These are phyloP conservation scores for Brassica hybrid DNA, from an alignment of 441 rosid genomes.

Conservation along the genomic window DNA sequence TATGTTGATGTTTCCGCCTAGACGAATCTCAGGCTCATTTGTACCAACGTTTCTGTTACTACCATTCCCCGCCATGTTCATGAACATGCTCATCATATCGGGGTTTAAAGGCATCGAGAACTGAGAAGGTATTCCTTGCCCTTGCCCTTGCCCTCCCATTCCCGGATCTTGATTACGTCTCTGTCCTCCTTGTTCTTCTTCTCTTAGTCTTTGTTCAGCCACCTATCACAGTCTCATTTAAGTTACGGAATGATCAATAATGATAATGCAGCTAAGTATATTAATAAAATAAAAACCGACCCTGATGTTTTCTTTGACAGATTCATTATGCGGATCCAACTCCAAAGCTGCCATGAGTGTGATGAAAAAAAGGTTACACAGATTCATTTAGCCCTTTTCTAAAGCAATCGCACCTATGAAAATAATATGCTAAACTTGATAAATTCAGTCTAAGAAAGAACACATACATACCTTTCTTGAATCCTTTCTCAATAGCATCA, in stretches of 20 bases:
- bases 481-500: conserved; percentile 82
- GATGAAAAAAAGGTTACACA: conserved; percentile 19
- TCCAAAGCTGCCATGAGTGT: conserved; percentile 65
- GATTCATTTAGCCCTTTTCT: not conserved
- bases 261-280: not conserved
- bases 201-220: conserved; percentile 73
- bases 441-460: conserved; percentile 5
- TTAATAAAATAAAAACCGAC: conserved; percentile 41
- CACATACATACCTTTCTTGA: conserved; percentile 67
- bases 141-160: conserved; percentile 23
- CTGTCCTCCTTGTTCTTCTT: conserved; percentile 51
- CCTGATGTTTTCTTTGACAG: conserved; percentile 78
- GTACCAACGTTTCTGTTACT: conserved; percentile 24
- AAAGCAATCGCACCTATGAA: not conserved
- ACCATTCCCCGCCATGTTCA: conserved; percentile 41
- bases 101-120: conserved; percentile 38
- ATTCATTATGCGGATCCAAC: conserved; percentile 76
- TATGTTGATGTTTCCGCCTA: conserved; percentile 35
- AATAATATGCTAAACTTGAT: conserved; percentile 27
- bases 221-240: conserved; percentile 47
- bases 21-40: conserved; percentile 35
- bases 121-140: conserved; percentile 29
- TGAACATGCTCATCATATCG: conserved; percentile 39
- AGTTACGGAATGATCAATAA: not conserved
- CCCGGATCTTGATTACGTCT: conserved; percentile 44